Base-by-base conservation (phyloP, 441 rosid species). In the Populus hybrid region DNA sequence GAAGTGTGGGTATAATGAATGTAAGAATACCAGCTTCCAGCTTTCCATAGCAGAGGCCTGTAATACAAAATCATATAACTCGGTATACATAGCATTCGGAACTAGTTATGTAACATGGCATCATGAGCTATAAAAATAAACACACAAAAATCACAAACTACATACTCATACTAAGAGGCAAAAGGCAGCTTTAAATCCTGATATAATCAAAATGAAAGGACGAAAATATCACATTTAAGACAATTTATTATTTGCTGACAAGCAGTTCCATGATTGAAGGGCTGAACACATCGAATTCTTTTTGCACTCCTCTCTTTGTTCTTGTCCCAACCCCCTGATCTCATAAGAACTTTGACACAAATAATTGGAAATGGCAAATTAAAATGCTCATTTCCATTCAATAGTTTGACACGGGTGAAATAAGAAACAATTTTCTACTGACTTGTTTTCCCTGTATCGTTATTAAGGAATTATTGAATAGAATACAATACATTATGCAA, bases 41-140 rank as follows among this genome's bases (percentile, higher is more conserved):
- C 86, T 95, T 95, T 65, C 99, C 97, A 50, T 93, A 95, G 82
- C 98, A 95, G 16, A 95, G 95, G 63, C 99, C 98, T 93, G 83
- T 68, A 9, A 26, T 20, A 67, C 69, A 24, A 12, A 29, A 26
- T n/a, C 66, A 63, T 38, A 8, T 21, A 78, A 21, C 28, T 59
- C 4, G 5, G 68, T 12, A 20, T 6, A 24, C 12, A 20, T 42
- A 77, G 31, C 14, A 59, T 11, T 21, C 12, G 1, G 18, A 9
- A 21, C 23, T 74, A 24, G 6, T 5, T 23, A 29, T 74, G 8
- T 16, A 68, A 50, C 12, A 18, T 3, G 14, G 9, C 21, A 53
- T 18, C 7, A 18, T 8, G 21, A 16, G 0, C 59, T 6, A 33
- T 36, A 18, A n/a, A 71, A 0, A 74, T 10, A 71, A 29, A 40